A percentile compares a stretch with the other conserved stretches of the same genome.
phyloP scores from a whole-genome alignment of 768 basidiomycete species.

The Trametopsis cervina region DNA sequence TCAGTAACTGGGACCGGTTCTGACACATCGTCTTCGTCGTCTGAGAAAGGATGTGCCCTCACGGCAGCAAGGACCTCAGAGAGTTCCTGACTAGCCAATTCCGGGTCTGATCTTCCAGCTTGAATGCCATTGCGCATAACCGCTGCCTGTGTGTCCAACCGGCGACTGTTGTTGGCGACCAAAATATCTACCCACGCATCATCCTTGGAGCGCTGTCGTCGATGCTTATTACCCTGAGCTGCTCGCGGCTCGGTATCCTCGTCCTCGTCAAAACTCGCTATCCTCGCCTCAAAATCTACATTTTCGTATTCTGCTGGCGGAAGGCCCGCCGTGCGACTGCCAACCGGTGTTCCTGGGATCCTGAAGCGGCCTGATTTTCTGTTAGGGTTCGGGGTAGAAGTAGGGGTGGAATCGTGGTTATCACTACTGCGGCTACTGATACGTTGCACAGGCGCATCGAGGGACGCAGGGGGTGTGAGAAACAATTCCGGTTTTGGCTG shows the following conservation, averaged over 20 bases:
- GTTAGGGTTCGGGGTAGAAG: constrained; percentile 14
- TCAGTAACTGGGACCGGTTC: constrained; percentile 12
- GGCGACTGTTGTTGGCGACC: constrained; percentile 49
- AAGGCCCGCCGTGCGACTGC: constrained; percentile 40
- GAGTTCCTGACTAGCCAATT: constrained; percentile 65
- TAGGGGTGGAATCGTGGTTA: not conserved
- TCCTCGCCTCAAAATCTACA: constrained; percentile 77
- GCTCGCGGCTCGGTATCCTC: constrained; percentile 18
- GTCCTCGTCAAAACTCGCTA: constrained; percentile 55
- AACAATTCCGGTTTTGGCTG: constrained; percentile 1
- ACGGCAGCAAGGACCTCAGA: constrained; percentile 63
- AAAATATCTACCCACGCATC: constrained; percentile 90
- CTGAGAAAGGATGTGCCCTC: constrained; percentile 30
- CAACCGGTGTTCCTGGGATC: constrained; percentile 50
- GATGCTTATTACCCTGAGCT: constrained; percentile 30
- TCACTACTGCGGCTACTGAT: constrained; percentile 7
- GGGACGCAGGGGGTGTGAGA: not conserved
- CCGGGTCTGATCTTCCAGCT: constrained; percentile 50
- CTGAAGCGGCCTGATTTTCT: constrained; percentile 50
- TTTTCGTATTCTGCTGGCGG: constrained; percentile 72
- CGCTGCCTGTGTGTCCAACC: constrained; percentile 52
- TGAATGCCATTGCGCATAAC: constrained; percentile 26
- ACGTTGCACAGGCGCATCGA: constrained; percentile 5
- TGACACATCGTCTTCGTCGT: constrained; percentile 31
- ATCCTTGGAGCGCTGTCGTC: constrained; percentile 40